These are phyloP conservation scores for Metschnikowia koreensis DNA, from an alignment of 805 yeast genomes.

Conservation along the genomic window DNA sequence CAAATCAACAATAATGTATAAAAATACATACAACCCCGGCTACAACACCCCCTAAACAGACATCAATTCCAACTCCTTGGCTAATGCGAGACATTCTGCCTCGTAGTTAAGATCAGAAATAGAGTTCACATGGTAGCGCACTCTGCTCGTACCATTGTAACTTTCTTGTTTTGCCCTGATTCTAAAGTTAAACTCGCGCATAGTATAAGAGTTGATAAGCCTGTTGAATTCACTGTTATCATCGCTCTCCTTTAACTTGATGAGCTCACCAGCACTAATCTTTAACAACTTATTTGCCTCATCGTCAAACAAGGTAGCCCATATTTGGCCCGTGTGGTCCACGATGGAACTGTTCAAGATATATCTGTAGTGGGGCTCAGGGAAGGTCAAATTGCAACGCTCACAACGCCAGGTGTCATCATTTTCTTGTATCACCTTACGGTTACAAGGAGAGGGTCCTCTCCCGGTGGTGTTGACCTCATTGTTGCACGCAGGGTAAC, in stretches of 20 bases:
- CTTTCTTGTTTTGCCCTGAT: conserved; percentile 79
- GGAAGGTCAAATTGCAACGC: conserved; percentile 71
- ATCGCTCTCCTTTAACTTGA: conserved; percentile 38
- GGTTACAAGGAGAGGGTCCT: conserved; percentile 53
- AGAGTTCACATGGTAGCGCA: conserved; percentile 67
- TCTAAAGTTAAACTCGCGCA: conserved; percentile 72
- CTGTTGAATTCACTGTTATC: conserved; percentile 43
- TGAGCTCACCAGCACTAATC: conserved; percentile 61
- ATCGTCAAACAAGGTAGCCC: conserved; percentile 86
- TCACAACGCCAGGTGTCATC: conserved; percentile 89
- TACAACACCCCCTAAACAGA: background rate
- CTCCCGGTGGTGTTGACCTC: conserved; percentile 39
- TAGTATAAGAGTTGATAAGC: conserved; percentile 48
- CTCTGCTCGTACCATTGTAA: conserved; percentile 74
- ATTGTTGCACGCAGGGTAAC: conserved; percentile 84
- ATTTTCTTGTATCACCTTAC: conserved; percentile 74
- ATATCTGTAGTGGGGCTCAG: conserved; percentile 75
- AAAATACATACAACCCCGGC: background rate
- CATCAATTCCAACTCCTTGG: conserved; percentile 35
- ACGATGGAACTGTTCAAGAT: conserved; percentile 72
- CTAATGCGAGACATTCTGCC: conserved; percentile 60
- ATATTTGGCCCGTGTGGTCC: conserved; percentile 79
- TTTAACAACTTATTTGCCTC: conserved; percentile 71
- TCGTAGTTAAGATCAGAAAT: conserved; percentile 52
- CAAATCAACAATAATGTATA: background rate